Evolutionary conservation across 2,329 filamentous ascomycete genomes (phyloP).

Genomic region (Polytolypa hystricis): DNA sequence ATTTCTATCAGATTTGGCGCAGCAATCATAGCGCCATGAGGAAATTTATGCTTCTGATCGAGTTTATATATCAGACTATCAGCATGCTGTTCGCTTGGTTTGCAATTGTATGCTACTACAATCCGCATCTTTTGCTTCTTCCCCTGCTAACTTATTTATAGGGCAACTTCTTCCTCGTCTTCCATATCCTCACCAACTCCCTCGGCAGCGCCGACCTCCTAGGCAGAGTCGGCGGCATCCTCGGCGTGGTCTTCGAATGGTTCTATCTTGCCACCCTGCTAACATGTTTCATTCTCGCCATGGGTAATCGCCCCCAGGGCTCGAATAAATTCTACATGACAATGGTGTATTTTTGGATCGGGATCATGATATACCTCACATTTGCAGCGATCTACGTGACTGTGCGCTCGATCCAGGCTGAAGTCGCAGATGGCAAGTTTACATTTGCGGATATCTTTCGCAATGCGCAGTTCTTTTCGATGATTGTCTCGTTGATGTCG

Average conservation of each 20-base stretch:
- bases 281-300: conserved; percentile 85
- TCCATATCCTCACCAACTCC: conserved; percentile 88
- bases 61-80: conserved; percentile 85
- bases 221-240: conserved; percentile 63
- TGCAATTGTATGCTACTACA: conserved; percentile 53
- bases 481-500: conserved; percentile 83
- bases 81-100: conserved; percentile 99
- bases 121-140: not conserved
- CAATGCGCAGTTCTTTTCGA: conserved; percentile 81
- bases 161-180: conserved; percentile 97
- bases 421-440: conserved; percentile 55
- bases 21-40: conserved; percentile 79
- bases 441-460: conserved; percentile 63
- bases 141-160: conserved; percentile 18
- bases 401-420: conserved; percentile 66
- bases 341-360: conserved; percentile 97
- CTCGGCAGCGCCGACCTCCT: conserved; percentile 59
- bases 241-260: conserved; percentile 91
- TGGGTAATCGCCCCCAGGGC: conserved; percentile 90
- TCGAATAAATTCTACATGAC: conserved; percentile 89
- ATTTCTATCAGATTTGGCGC: conserved; percentile 93
- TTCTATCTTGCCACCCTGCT: conserved; percentile 84
- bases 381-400: conserved; percentile 95
- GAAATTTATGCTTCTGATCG: conserved; percentile 81
- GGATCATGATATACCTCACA: conserved; percentile 89